Conservation (phyloP, 768 basidiomycete species). For the Russula emetica region DNA sequence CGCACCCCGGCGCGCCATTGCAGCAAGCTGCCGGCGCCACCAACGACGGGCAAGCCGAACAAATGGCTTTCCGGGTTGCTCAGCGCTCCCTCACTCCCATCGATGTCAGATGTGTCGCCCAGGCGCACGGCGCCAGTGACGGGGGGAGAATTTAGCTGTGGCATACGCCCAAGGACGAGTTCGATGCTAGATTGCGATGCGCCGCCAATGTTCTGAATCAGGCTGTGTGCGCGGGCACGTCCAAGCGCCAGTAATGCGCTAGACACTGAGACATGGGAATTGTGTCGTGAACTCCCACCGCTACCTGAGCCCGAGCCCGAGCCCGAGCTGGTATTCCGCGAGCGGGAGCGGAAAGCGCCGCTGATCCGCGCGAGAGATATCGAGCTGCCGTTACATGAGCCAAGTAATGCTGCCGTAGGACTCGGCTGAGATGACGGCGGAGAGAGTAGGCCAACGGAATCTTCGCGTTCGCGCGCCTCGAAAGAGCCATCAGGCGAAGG, state of each 20-base stretch:
- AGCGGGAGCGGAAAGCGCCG: slow-evolving; percentile 26
- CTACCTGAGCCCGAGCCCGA: slow-evolving; percentile 16
- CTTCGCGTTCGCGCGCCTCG: slow-evolving; percentile 60
- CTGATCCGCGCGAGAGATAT: slow-evolving; percentile 46
- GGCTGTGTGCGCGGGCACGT: slow-evolving; percentile 60
- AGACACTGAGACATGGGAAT: slow-evolving; percentile 29
- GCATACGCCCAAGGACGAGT: slow-evolving; percentile 39
- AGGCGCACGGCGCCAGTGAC: not conserved
- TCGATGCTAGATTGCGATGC: slow-evolving; percentile 61
- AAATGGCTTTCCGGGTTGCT: slow-evolving; percentile 67
- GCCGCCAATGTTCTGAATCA: slow-evolving; percentile 60
- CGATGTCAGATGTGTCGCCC: slow-evolving; percentile 38
- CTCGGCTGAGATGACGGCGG: slow-evolving; percentile 41
- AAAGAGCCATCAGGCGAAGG: slow-evolving; percentile 46
- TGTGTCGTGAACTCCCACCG: slow-evolving; percentile 31
- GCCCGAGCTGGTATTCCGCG: slow-evolving; percentile 22
- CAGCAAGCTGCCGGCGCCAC: slow-evolving; percentile 37
- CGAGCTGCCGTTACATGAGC: slow-evolving; percentile 41
- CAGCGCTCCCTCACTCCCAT: slow-evolving; percentile 41
- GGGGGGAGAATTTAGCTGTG: not conserved
- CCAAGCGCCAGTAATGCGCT: slow-evolving; percentile 32
- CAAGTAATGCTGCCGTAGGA: slow-evolving; percentile 46
- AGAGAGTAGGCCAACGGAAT: slow-evolving; percentile 54
- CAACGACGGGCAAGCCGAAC: slow-evolving; percentile 55
- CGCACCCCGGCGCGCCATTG: slow-evolving; percentile 27